Percentiles rank a stretch among this genome's conserved stretches.
phyloP scores from a whole-genome alignment of 768 basidiomycete genomes.

The Trametes punicea region DNA sequence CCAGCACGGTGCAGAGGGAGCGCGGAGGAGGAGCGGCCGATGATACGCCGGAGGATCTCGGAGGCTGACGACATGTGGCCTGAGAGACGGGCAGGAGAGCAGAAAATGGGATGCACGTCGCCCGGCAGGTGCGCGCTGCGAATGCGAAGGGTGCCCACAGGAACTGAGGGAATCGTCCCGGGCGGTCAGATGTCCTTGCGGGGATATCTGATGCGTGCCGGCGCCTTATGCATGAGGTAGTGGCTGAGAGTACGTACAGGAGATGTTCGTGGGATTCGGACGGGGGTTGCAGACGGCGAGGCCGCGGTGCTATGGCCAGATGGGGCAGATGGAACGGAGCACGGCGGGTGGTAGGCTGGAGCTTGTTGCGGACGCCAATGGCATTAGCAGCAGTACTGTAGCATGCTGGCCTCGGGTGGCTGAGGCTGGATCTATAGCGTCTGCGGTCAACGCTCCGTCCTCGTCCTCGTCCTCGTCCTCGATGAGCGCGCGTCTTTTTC shows the following conservation, averaged over 20 bases:
- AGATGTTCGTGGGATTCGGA: background rate
- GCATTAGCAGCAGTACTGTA: too few relatives aligned
- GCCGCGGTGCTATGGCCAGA: background rate
- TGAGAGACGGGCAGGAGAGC: background rate
- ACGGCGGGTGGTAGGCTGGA: too few relatives aligned
- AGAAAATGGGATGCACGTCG: background rate
- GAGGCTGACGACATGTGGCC: slow-evolving; percentile 4
- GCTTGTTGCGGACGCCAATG: too few relatives aligned
- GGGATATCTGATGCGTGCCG: too few relatives aligned
- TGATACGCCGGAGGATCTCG: background rate
- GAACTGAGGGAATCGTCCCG: background rate
- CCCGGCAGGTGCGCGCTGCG: background rate
- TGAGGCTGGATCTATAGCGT: background rate
- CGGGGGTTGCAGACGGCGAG: background rate
- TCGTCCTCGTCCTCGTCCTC: background rate
- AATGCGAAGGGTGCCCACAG: background rate
- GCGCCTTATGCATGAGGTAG: background rate
- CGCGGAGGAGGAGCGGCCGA: slow-evolving; percentile 3
- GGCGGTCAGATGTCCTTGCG: slow-evolving; percentile 3
- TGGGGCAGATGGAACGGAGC: too few relatives aligned
- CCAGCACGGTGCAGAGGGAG: background rate
- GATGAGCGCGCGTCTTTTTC: background rate
- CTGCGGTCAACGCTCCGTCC: background rate
- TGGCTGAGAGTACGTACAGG: background rate
- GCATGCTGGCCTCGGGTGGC: background rate